Conservation (phyloP, 2,329 filamentous ascomycete genomes). For the Periconia sp. region DNA sequence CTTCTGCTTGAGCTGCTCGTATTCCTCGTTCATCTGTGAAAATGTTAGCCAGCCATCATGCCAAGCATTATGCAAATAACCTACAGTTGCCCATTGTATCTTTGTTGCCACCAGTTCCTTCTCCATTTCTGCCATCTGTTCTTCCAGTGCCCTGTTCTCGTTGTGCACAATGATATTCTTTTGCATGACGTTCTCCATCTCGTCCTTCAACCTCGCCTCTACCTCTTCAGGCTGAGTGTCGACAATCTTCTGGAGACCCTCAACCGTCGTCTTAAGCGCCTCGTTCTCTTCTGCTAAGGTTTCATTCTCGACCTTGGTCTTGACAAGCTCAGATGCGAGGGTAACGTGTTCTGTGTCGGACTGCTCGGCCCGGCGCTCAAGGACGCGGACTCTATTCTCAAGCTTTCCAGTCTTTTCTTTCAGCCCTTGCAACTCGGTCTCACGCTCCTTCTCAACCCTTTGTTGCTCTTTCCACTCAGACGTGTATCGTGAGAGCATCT, state of each 20-base stretch:
- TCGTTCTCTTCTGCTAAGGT: constrained; percentile 90
- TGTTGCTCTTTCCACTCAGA: constrained; percentile 92
- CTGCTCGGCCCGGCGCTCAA: constrained; percentile 87
- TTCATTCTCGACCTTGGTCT: constrained; percentile 92
- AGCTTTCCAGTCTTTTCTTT: constrained; percentile 63
- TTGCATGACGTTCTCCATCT: constrained; percentile 91
- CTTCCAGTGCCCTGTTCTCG: constrained; percentile 86
- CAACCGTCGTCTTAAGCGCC: constrained; percentile 80
- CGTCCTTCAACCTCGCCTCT: constrained; percentile 77
- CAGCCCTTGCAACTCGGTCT: constrained; percentile 79
- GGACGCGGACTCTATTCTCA: constrained; percentile 75
- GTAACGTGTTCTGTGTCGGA: constrained; percentile 90
- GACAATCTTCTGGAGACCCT: constrained; percentile 83
- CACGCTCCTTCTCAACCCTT: constrained; percentile 78
- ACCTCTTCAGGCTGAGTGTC: constrained; percentile 89
- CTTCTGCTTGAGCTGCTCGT: constrained; percentile 57
- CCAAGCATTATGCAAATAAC: constrained; percentile 36
- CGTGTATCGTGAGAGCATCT: constrained; percentile 80
- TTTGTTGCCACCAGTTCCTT: constrained; percentile 91
- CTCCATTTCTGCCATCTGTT: constrained; percentile 90
- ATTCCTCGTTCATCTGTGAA: constrained; percentile 53
- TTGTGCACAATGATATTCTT: constrained; percentile 93
- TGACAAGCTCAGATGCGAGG: constrained; percentile 88
- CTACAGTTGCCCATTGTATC: constrained; percentile 93
- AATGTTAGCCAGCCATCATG: constrained; percentile 19